Conservation (phyloP, 2,329 filamentous ascomycete genomes). For the Curvularia spicifera region DNA sequence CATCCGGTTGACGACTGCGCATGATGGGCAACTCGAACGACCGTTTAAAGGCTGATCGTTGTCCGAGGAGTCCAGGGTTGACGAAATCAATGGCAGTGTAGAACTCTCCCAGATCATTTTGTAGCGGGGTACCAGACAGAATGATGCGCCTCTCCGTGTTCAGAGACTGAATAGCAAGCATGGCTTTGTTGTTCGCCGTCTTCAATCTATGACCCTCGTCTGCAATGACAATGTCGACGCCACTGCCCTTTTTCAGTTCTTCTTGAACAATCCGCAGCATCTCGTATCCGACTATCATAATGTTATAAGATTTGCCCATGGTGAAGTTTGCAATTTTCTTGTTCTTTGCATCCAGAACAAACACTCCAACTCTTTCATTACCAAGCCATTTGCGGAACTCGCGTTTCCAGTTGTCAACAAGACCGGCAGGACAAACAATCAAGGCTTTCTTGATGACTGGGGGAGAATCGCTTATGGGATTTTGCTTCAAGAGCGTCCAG, state of each 20-base stretch:
- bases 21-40: conserved; percentile 71
- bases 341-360: conserved; percentile 65
- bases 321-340: conserved; percentile 72
- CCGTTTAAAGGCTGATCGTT: conserved; percentile 66
- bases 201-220: conserved; percentile 73
- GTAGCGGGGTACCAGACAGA: conserved; percentile 70
- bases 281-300: conserved; percentile 78
- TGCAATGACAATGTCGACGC: conserved; percentile 73
- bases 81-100: conserved; percentile 72
- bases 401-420: conserved; percentile 75
- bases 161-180: conserved; percentile 68
- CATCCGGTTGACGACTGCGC: conserved; percentile 68
- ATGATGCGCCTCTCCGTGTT: conserved; percentile 68
- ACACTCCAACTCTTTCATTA: conserved; percentile 71
- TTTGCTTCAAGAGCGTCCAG: conserved; percentile 76
- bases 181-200: conserved; percentile 72
- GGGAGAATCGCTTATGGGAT: conserved; percentile 64
- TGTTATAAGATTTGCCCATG: conserved; percentile 68
- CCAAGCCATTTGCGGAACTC: conserved; percentile 78
- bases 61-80: conserved; percentile 69
- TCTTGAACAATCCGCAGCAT: conserved; percentile 70
- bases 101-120: conserved; percentile 72
- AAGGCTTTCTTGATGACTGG: conserved; percentile 73
- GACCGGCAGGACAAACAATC: conserved; percentile 74
- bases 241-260: conserved; percentile 66